Evolutionary conservation across 805 yeast genomes (phyloP).

Genomic region (Ogataea chonburiensis): DNA sequence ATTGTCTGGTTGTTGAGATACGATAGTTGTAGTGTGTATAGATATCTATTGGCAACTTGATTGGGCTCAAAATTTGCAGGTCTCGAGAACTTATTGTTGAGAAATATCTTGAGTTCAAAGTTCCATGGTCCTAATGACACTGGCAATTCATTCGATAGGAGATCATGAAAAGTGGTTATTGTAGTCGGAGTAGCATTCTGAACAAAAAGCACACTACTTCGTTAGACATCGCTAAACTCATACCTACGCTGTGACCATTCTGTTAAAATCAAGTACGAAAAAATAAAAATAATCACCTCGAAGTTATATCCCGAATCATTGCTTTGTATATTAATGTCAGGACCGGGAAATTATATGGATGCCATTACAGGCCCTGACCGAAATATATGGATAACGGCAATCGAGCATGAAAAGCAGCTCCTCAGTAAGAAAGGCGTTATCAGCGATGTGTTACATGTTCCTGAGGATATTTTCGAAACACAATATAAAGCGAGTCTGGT

Average conservation of each 20-base stretch:
- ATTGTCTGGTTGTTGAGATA: constrained; percentile 48
- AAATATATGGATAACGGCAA: no score
- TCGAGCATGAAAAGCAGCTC: no score
- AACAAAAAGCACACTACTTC: constrained; percentile 38
- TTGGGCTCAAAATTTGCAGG: constrained; percentile 38
- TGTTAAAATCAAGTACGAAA: background rate
- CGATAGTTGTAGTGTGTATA: constrained; percentile 51
- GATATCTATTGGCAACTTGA: constrained; percentile 42
- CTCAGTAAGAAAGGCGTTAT: no score
- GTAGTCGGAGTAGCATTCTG: constrained; percentile 54
- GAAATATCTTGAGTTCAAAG: constrained; percentile 64
- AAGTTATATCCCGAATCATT: no score
- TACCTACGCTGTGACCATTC: constrained; percentile 37
- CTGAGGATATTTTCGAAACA: no score
- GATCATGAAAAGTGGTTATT: constrained; percentile 68
- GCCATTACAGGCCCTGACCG: no score
- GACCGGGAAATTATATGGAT: no score
- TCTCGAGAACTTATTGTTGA: constrained; percentile 56
- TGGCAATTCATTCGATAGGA: constrained; percentile 66
- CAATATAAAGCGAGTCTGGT: no score
- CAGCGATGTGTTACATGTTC: no score
- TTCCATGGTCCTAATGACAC: constrained; percentile 62
- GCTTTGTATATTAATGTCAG: no score
- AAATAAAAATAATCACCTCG: background rate
- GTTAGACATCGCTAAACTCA: constrained; percentile 1